Evolutionary conservation across 176 grass and related monocot genomes (phyloP).

Genomic region (Dendrocalamus sinicus): DNA sequence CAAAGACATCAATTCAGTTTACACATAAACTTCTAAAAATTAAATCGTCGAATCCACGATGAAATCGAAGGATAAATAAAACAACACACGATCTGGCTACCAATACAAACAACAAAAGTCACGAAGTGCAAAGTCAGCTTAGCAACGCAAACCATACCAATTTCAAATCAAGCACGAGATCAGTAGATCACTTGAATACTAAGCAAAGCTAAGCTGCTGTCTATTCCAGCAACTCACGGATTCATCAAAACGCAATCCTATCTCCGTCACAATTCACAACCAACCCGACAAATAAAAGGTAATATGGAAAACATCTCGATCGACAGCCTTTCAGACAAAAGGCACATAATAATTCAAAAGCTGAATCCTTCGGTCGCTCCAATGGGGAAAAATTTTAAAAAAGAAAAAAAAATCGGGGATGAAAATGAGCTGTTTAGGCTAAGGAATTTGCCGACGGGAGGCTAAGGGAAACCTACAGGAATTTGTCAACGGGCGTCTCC

Average conservation of each 20-base stretch:
- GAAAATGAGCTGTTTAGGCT: background rate
- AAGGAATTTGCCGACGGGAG: constrained; percentile 60
- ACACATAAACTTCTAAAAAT: background rate
- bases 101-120: background rate
- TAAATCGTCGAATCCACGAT: background rate
- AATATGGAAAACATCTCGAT: background rate
- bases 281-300: background rate
- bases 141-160: background rate
- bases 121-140: background rate
- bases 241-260: background rate
- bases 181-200: background rate
- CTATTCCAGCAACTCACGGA: background rate
- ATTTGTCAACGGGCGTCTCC: constrained; percentile 76
- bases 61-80: background rate
- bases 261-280: background rate
- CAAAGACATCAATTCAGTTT: constrained; percentile 19
- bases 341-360: background rate
- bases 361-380: background rate
- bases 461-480: constrained; percentile 50
- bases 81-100: constrained; percentile 4
- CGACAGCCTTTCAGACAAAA: background rate
- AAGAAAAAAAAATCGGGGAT: background rate
- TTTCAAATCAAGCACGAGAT: background rate
- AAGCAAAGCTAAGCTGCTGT: background rate
- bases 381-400: background rate